Evolutionary conservation across 2,329 filamentous ascomycete species (phyloP).

Genomic region (Emergomyces africanus): DNA sequence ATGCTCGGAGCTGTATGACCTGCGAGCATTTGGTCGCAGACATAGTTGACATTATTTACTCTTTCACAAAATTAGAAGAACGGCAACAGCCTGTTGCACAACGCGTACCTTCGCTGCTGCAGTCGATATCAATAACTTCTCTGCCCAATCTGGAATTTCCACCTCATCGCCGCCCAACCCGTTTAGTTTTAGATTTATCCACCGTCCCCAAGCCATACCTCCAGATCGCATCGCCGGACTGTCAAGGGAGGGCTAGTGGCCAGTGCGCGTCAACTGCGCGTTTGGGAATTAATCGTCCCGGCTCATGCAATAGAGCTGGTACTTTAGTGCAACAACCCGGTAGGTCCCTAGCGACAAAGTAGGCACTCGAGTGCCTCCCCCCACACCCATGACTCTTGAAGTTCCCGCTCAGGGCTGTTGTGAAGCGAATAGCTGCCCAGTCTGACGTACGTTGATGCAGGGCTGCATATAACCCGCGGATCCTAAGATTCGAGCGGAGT

Average conservation of each 20-base stretch:
- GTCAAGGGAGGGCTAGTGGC: background rate
- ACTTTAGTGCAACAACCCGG: background rate
- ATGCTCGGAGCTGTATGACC: background rate
- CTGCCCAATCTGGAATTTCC: constrained; percentile 1
- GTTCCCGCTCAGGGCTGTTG: constrained; percentile 5
- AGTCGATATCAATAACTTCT: constrained; percentile 1
- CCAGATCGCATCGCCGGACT: background rate
- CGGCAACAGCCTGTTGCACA: background rate
- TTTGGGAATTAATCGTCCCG: background rate
- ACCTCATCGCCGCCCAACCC: constrained; percentile 1
- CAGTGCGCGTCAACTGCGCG: constrained; percentile 2
- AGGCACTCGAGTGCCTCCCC: constrained; percentile 1
- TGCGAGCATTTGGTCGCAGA: background rate
- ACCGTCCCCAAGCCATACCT: background rate
- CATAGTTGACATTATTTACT: background rate
- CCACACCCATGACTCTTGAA: background rate
- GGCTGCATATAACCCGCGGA: constrained; percentile 9
- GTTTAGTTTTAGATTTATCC: constrained; percentile 1
- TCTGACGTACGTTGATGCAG: constrained; percentile 9
- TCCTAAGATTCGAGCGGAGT: constrained; percentile 13
- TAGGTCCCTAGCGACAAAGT: background rate
- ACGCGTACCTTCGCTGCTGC: constrained; percentile 2
- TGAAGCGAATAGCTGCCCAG: constrained; percentile 9
- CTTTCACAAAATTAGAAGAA: background rate
- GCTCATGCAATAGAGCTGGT: background rate